phyloP scores from a whole-genome alignment of 1,139 yeast genomes.

The Suhomyces kunorum region DNA sequence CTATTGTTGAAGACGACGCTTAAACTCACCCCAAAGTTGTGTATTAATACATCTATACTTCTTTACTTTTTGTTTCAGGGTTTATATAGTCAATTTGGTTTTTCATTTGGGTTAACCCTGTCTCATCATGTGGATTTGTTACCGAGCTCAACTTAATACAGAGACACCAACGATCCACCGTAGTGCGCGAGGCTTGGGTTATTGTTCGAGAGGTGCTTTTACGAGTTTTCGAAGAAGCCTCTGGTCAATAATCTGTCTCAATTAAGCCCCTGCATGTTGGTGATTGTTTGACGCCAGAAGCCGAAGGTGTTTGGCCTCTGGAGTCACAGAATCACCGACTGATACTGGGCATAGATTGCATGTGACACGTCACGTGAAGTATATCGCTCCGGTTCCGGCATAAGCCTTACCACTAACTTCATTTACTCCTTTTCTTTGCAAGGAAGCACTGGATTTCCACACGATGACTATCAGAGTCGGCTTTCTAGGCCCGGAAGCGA shows the following conservation, averaged over 20 bases:
- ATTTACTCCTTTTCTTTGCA: too few relatives aligned
- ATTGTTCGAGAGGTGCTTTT: constrained; percentile 8
- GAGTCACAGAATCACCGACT: constrained; percentile 4
- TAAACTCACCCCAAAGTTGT: constrained; percentile 16
- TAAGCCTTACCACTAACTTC: not conserved
- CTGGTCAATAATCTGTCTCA: not conserved
- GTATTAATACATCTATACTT: constrained; percentile 27
- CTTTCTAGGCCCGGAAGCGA: constrained; percentile 85
- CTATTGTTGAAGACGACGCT: constrained; percentile 62
- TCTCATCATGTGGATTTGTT: constrained; percentile 53
- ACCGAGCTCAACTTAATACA: constrained; percentile 52
- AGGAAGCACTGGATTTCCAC: not conserved
- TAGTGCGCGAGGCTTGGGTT: constrained; percentile 21
- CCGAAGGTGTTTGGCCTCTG: constrained; percentile 14
- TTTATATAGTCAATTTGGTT: constrained; percentile 35
- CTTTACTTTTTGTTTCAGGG: constrained; percentile 25
- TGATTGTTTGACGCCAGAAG: constrained; percentile 2
- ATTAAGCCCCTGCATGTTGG: not conserved
- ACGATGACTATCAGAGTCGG: constrained; percentile 48
- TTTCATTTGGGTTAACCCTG: constrained; percentile 37
- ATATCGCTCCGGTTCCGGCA: not conserved
- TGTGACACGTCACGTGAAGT: not conserved
- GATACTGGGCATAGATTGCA: not conserved
- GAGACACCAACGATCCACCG: constrained; percentile 64
- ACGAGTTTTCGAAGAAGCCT: not conserved